Conservation (phyloP, 163 green algal genomes). For the Volvox carteri region DNA sequence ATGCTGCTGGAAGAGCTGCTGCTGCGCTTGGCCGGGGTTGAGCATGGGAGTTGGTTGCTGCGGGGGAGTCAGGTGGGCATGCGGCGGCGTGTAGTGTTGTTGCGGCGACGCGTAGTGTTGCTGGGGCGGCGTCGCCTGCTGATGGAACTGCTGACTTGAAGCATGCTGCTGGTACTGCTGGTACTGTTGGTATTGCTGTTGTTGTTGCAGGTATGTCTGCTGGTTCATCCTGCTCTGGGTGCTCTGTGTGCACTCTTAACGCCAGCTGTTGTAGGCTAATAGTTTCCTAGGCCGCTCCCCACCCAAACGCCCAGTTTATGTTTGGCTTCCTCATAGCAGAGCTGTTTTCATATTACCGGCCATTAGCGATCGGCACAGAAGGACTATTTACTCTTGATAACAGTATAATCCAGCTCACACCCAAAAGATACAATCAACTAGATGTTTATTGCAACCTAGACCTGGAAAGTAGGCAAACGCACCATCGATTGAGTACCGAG, state of each 20-base stretch:
- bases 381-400: too few relatives aligned
- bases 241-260: neutral
- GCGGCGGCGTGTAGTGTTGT: conserved; percentile 31
- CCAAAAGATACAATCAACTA: neutral
- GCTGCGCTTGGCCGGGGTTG: conserved; percentile 14
- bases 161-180: conserved; percentile 27
- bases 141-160: conserved; percentile 7
- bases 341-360: neutral
- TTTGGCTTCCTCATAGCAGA: neutral
- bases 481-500: too few relatives aligned
- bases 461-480: too few relatives aligned
- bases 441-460: too few relatives aligned
- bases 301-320: neutral
- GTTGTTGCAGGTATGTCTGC: conserved; percentile 34
- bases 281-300: neutral
- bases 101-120: conserved; percentile 36
- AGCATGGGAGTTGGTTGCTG: neutral
- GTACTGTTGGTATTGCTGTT: conserved; percentile 33
- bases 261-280: neutral
- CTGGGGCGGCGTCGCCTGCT: conserved; percentile 18
- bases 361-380: too few relatives aligned
- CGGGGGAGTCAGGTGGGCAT: neutral
- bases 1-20: conserved; percentile 8
- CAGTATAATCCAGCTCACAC: too few relatives aligned
- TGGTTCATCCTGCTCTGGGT: conserved; percentile 12